Conservation (phyloP, 2,329 filamentous ascomycete species). For the Neobulgaria alba region DNA sequence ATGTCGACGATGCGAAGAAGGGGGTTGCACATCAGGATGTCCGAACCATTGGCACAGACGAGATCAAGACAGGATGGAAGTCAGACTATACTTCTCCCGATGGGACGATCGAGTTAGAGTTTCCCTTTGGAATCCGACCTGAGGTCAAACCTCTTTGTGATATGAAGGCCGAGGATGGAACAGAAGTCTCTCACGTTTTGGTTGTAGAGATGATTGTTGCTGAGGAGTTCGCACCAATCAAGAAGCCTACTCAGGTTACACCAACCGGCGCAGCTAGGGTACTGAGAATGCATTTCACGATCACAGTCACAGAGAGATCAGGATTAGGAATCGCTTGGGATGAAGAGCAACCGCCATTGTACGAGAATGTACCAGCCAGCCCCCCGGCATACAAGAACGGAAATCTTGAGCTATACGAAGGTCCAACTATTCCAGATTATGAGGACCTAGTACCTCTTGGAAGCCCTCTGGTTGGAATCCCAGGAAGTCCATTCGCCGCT, state of each 20-base stretch:
- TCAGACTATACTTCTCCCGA: slow-evolving; percentile 53
- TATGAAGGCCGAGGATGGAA: slow-evolving; percentile 63
- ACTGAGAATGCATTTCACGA: slow-evolving; percentile 82
- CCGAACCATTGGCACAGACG: slow-evolving; percentile 69
- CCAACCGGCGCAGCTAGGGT: slow-evolving; percentile 88
- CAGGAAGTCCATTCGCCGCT: not conserved
- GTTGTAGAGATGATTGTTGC: slow-evolving; percentile 90
- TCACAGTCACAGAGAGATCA: slow-evolving; percentile 81
- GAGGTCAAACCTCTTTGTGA: slow-evolving; percentile 64
- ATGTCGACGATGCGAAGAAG: slow-evolving; percentile 40
- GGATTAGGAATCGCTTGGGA: slow-evolving; percentile 95
- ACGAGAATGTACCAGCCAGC: slow-evolving; percentile 83
- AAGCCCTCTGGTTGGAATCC: not conserved
- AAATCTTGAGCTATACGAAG: slow-evolving; percentile 14
- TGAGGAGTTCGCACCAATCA: slow-evolving; percentile 75
- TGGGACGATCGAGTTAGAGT: slow-evolving; percentile 76
- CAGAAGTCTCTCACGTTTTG: slow-evolving; percentile 74
- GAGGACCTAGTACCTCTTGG: slow-evolving; percentile 22
- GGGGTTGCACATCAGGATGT: slow-evolving; percentile 66
- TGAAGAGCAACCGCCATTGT: slow-evolving; percentile 87
- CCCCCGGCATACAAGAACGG: slow-evolving; percentile 57
- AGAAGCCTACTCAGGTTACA: slow-evolving; percentile 58
- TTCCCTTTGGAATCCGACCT: slow-evolving; percentile 52
- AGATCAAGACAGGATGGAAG: slow-evolving; percentile 87
- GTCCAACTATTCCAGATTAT: slow-evolving; percentile 25